Base-by-base conservation (phyloP, 2,329 filamentous ascomycete genomes). In the Fusarium caatingaense region DNA sequence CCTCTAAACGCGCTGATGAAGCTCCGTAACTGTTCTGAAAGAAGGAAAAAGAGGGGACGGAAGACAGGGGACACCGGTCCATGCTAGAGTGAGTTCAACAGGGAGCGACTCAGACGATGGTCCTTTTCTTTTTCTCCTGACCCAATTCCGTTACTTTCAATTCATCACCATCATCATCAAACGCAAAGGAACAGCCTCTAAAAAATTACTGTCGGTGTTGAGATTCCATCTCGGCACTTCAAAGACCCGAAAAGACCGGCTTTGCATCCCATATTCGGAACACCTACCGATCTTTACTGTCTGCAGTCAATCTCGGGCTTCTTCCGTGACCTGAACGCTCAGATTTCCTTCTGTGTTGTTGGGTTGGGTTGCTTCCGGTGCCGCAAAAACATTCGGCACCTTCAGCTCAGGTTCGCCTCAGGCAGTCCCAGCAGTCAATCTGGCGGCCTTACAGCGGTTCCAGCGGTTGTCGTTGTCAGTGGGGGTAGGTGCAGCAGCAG, bases 361-460 rank as follows among this genome's bases (percentile, higher is more conserved):
- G 4, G 28, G 41, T 49, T 30, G 49, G 12, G 50, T 57, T 56
- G 42, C 68, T 56, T 58, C 56, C 54, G 61, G 56, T 53, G 46
- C 66, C 64, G 64, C 66, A 64, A 54, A 51, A 66, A 61, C 54
- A 44, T 50, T 63, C 21, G 32, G 37, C 34, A 34, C 60, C 47
- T 42, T 47, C 60, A 64, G 58, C 41, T 28, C 45, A 28, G 23
- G 16, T 27, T 47, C 45, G 45, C 45, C 45, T 47, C 7, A 28
- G n/a, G 25, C 18, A 47, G 45, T 41, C 23, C 16, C 18, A 37
- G 41, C 57, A 53, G 60, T 58, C 56, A 73, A 71, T 51, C 71
- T 74, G 73, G 73, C 71, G 71, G 56, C 49, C 32, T 28, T 71
- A 55, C 71, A 72, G 69, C 66, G 70, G 64, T 40, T 53, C 23